These are phyloP conservation scores for Russula foetens DNA, from an alignment of 768 basidiomycete species.

Conservation along the genomic window DNA sequence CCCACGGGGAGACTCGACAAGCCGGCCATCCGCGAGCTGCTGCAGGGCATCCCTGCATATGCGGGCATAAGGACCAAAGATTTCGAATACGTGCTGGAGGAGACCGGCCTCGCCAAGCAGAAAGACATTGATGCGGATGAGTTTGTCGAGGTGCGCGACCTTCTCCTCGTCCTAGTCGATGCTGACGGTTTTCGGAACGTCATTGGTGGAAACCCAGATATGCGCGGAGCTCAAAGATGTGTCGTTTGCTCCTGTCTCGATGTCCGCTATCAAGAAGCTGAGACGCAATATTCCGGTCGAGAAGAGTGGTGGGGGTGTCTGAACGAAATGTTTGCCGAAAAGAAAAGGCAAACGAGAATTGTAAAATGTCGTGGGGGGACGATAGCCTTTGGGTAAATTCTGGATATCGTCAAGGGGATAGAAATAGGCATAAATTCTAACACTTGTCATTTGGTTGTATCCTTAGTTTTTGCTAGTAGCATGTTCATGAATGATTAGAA, in stretches of 20 bases:
- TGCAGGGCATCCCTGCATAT: slow-evolving; percentile 38
- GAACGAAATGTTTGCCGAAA: not conserved
- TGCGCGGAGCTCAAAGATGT: slow-evolving; percentile 69
- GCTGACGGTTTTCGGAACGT: not conserved
- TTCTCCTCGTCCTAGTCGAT: too few species aligned
- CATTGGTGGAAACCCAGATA: slow-evolving; percentile 35
- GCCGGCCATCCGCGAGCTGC: slow-evolving; percentile 28
- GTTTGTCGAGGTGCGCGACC: slow-evolving; percentile 67
- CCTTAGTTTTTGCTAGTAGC: too few species aligned
- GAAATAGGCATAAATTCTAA: too few species aligned
- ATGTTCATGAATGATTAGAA: too few species aligned
- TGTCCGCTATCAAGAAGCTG: slow-evolving; percentile 29
- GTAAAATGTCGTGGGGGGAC: too few species aligned
- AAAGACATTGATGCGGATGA: slow-evolving; percentile 68
- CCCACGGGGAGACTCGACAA: slow-evolving; percentile 32
- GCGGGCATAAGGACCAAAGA: slow-evolving; percentile 54
- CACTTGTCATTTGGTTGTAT: too few species aligned
- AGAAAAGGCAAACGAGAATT: too few species aligned
- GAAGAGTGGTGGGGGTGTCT: slow-evolving; percentile 47
- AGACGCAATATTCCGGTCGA: slow-evolving; percentile 44
- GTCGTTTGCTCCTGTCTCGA: slow-evolving; percentile 34
- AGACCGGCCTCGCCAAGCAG: slow-evolving; percentile 57
- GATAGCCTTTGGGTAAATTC: too few species aligned
- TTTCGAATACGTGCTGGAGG: slow-evolving; percentile 64
- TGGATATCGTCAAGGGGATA: too few species aligned